Evolutionary conservation across 257 asterid species (phyloP), one percentile per base, ranked within the genome.

Genomic region (Thymus mandschuricus): DNA sequence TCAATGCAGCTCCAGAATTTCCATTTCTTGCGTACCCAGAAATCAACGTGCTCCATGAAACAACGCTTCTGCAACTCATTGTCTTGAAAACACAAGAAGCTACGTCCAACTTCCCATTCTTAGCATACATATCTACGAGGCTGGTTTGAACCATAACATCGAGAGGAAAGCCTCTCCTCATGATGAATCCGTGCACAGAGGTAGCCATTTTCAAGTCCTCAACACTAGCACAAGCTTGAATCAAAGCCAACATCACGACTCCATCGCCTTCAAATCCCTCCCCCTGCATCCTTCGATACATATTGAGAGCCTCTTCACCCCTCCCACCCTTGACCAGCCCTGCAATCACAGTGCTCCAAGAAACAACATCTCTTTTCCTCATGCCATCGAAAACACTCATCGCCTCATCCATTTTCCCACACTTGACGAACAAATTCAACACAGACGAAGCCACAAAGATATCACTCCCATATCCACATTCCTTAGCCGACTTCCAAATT

Each of bases 31-130:
- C 88, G 68, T 69, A 79, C 21, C 91, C 94, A 4, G 91, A 89
- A 68, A 92, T 82, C 89, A 92, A 72, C 66, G 91, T 81, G 69
- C 92, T 84, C 96, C 96, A 92, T 44, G 98, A 81, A 80, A 92
- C 84, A 15, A 45, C 83, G 76, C 81, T 88, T 78, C 58, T 84
- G 45, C 1, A 52, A 56, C 77, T 60, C 82, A 89, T 82, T 10
- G 74, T 56, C 75, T 80, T 69, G 58, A 89, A 88, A 62, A 89
- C 41, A 31, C 72, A 43, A 70, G 81, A 79, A 68, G 96, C 96
- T 31, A 64, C 33, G 12, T 70, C 81, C 31, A 88, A 29, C 61
- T 82, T 81, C 50, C 94, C 91, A 71, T 80, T 80, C 84, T 89
- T 92, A 76, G 92, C 86, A 71, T 89, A 88, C 96, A 88, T 89